A percentile compares a stretch with the other conserved stretches of the same genome.
phyloP scores from a whole-genome alignment of 2,329 filamentous ascomycete genomes.

The Parastagonospora nodorum region DNA sequence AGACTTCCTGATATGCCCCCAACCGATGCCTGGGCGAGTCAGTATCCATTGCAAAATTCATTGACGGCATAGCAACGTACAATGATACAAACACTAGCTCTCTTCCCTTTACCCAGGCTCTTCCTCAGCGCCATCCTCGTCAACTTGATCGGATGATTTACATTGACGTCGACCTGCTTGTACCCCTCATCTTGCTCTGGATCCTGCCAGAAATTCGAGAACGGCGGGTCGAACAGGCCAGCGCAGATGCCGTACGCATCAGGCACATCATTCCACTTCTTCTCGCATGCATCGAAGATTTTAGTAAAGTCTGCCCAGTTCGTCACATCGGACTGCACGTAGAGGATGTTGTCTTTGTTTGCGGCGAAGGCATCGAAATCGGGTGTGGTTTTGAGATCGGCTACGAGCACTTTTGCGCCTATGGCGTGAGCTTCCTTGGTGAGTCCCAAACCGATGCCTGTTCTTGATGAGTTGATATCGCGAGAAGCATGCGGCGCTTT shows the following conservation, averaged over 20 bases:
- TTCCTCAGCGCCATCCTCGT: constrained; percentile 36
- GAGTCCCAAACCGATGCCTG: constrained; percentile 42
- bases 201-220: constrained; percentile 39
- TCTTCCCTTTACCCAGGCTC: constrained; percentile 31
- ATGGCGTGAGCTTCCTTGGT: constrained; percentile 32
- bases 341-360: constrained; percentile 29
- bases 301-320: constrained; percentile 33
- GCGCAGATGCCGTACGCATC: constrained; percentile 41
- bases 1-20: constrained; percentile 30
- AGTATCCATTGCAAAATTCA: not conserved
- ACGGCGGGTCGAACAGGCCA: constrained; percentile 35
- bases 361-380: constrained; percentile 23
- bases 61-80: constrained; percentile 16
- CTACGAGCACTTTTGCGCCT: constrained; percentile 29
- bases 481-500: not conserved
- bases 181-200: constrained; percentile 33
- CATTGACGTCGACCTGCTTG: constrained; percentile 36
- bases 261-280: constrained; percentile 38
- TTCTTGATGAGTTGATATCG: not conserved
- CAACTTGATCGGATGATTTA: constrained; percentile 38
- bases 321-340: constrained; percentile 34
- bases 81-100: constrained; percentile 38
- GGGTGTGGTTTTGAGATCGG: constrained; percentile 30
- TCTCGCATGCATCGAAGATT: constrained; percentile 30
- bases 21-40: constrained; percentile 24